Evolutionary conservation across 306 rosid genomes (phyloP).

Genomic region (Malus asiatica): DNA sequence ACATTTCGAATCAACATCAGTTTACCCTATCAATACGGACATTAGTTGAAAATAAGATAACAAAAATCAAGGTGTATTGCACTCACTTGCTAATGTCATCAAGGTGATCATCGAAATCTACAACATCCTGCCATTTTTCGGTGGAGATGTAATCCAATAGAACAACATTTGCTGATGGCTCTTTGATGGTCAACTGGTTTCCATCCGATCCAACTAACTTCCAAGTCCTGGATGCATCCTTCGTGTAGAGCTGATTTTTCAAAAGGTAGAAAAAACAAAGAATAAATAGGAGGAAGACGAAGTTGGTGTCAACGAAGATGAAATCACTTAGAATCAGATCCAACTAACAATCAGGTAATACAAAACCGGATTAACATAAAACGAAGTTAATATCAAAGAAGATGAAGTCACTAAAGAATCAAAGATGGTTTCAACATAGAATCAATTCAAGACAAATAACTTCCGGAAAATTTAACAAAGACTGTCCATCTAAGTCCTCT

Average conservation of each 20-base stretch:
- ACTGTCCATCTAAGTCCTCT: not conserved
- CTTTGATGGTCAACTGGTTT: constrained; percentile 51
- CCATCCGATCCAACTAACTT: constrained; percentile 63
- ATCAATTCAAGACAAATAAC: not conserved
- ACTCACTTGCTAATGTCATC: constrained; percentile 91
- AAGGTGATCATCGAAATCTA: constrained; percentile 91
- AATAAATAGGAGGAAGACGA: too few relatives aligned
- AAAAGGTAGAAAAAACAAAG: too few relatives aligned
- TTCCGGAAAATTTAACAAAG: not conserved
- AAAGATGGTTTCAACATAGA: not conserved
- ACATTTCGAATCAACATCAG: not conserved
- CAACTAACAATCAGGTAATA: not conserved
- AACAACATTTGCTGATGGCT: constrained; percentile 78
- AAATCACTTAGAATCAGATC: too few relatives aligned
- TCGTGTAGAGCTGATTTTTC: constrained; percentile 56
- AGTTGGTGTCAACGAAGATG: too few relatives aligned
- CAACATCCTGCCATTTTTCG: constrained; percentile 68
- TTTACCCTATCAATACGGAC: not conserved
- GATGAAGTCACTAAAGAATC: not conserved
- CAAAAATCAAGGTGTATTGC: not conserved
- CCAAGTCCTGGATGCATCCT: constrained; percentile 89
- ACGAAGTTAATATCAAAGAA: not conserved
- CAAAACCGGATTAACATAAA: not conserved
- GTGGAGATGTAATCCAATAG: constrained; percentile 68
- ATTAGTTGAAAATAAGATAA: not conserved